Evolutionary conservation across 192 early-diverging fungal species (phyloP), one percentile per base, ranked within the genome.

Genomic region (Entomortierella lignicola): DNA sequence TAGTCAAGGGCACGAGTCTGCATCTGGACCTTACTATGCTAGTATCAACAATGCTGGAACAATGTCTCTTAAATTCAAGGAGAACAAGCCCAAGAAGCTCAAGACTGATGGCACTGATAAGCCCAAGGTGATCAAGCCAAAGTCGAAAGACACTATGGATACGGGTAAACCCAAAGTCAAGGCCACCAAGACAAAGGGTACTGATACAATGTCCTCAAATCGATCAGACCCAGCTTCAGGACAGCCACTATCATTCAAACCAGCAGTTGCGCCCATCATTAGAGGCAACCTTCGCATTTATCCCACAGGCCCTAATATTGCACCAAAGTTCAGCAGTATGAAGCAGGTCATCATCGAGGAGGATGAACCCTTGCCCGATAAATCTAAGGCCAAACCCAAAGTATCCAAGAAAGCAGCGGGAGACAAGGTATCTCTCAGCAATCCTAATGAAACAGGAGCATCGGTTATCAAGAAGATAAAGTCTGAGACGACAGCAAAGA

Each of bases 201-300:
- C 34, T 10, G 34, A 37, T 37, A 37, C 10, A 10, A n/a, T 30
- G 18, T 8, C 55, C 18, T 18, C 30, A 20, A 57, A 20, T 17
- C 8, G 29, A 57, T n/a, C 18, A 30, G 10, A 10, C 4, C 3
- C 20, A 20, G 4, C 55, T 34, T 30, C 44, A 2, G 15, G 32
- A 37, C 56, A 60, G 17, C 27, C 34, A 8, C 25, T 55, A 18
- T 13, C 66, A 30, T 31, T 39, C 34, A 67, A 64, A n/a, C 61
- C 73, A 5, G 58, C 57, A 7, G 62, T 70, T 0, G 66, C 75
- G 0, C 75, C 75, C 29, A 79, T 79, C 27, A 56, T 79, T 42
- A 67, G 75, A n/a, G 75, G 75, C 31, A 79, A 79, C 34, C 51
- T 79, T n/a, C 66, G 75, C 6, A 79, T 79, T 25, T 79, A 79